These are phyloP conservation scores for Coniochaeta hoffmannii DNA, from an alignment of 2,329 filamentous ascomycete species.

Conservation along the genomic window DNA sequence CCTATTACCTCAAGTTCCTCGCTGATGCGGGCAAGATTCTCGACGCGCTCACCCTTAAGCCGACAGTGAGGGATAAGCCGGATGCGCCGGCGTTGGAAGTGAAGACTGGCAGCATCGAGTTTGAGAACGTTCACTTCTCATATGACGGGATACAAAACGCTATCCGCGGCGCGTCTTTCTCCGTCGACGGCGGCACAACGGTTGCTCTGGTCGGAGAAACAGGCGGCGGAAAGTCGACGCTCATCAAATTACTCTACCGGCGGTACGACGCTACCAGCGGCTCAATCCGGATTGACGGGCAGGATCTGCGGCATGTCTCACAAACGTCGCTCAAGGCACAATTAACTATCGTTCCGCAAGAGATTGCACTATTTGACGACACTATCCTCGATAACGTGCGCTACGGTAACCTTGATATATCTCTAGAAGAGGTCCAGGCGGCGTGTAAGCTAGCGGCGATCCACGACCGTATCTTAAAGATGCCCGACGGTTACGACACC, in stretches of 20 bases:
- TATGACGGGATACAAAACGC: constrained; percentile 53
- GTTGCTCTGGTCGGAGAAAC: constrained; percentile 54
- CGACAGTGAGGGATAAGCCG: constrained; percentile 45
- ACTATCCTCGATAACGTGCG: constrained; percentile 53
- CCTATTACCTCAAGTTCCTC: constrained; percentile 48
- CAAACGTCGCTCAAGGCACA: constrained; percentile 48
- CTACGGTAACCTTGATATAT: constrained; percentile 46
- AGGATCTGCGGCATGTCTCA: constrained; percentile 51
- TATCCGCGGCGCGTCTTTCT: constrained; percentile 45
- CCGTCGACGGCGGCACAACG: constrained; percentile 42
- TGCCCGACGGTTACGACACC: constrained; percentile 45
- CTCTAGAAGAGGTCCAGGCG: constrained; percentile 45
- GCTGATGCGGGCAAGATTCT: constrained; percentile 51
- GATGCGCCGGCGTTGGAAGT: constrained; percentile 42
- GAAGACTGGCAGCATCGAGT: constrained; percentile 46
- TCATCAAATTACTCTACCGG: constrained; percentile 48
- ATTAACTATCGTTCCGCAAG: too few species aligned
- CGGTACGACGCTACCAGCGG: constrained; percentile 51
- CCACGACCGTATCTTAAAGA: constrained; percentile 49
- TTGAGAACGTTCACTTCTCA: constrained; percentile 47
- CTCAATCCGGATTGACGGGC: constrained; percentile 45
- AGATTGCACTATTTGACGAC: constrained; percentile 54
- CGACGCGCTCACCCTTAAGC: constrained; percentile 50
- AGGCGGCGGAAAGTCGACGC: constrained; percentile 51
- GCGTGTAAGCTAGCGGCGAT: constrained; percentile 49